Evolutionary conservation across 441 rosid species (phyloP), one percentile per base, ranked within the genome.

Genomic region (Erodium texanum): DNA sequence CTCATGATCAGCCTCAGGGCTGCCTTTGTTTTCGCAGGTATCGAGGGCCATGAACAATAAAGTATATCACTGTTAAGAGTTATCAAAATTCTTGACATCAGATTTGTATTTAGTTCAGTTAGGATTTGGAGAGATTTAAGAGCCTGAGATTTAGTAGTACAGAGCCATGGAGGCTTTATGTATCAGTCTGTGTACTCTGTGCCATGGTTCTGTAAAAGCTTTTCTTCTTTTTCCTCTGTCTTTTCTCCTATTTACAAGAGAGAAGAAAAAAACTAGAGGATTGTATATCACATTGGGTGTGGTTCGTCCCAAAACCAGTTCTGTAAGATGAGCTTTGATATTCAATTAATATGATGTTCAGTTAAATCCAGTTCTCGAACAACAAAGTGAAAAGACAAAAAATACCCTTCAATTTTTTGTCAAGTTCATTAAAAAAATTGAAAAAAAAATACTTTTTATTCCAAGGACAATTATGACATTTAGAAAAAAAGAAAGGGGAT

Each of bases 1-100:
- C 99, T 62, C 65, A 43, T 0, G 99, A 93, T 80, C 96, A 93
- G 74, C 84, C 86, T 19, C 80, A 86, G 15, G 83, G 97, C 62
- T 93, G 99, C 74, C 75, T 93, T 67, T 93, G 99, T 82, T 93
- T 93, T 81, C 73, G 89, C 74, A 86, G 78, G 85, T 24, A 70
- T 45, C 88, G 97, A 74, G 99, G 97, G 27, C 99, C 97, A 4
- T 27, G 29, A 27, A 27, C 29, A 27, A 27, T 8, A 19, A 23
- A 14, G 7, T 18, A 56, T 16, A 27, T 10, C 8, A 59, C 12
- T 0, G 12, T 59, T 50, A n/a, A 15, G 56, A 50, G 56, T n/a
- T 50, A 5, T 38, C 56, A n/a, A 23, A 59, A 59, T 59, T 59
- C 24, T 59, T 59, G 63, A 20, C 7, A 19, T 59, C 63, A 4